Percentiles rank a stretch among this genome's conserved stretches.
Evolutionary conservation across 2,329 filamentous ascomycete species (phyloP).

Genomic region (Didymella segeticola): DNA sequence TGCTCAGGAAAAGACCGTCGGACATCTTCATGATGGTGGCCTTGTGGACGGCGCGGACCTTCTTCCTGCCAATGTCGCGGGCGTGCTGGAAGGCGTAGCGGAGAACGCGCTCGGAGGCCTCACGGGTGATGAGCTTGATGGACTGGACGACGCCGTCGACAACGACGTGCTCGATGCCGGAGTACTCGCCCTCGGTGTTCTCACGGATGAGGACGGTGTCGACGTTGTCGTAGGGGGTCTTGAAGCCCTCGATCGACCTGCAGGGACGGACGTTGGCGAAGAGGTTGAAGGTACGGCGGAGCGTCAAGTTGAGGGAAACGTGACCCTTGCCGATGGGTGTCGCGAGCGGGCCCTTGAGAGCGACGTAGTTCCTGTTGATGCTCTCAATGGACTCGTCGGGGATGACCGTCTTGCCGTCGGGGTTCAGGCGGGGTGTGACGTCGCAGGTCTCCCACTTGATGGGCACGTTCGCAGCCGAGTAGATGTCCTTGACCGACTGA

Average conservation of each 20-base stretch:
- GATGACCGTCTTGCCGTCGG: constrained; percentile 95
- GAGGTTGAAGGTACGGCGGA: constrained; percentile 98
- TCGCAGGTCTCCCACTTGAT: constrained; percentile 98
- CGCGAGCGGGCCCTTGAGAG: constrained; percentile 97
- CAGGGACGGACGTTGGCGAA: constrained; percentile 99
- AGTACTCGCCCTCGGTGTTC: constrained; percentile 99
- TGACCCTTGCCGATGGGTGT: constrained; percentile 98
- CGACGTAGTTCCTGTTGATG: constrained; percentile 94
- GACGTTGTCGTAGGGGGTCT: constrained; percentile 97
- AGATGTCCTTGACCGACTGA: constrained; percentile 98
- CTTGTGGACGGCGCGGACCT: constrained; percentile 99
- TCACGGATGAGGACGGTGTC: constrained; percentile 98
- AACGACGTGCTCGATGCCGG: constrained; percentile 97
- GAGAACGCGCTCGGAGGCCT: constrained; percentile 93
- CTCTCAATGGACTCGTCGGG: constrained; percentile 91
- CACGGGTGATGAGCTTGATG: constrained; percentile 98
- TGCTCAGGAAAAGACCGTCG: constrained; percentile 95
- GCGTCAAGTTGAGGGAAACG: constrained; percentile 97
- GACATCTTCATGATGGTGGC: constrained; percentile 99
- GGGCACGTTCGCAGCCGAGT: constrained; percentile 91
- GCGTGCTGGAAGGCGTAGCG: constrained; percentile 99
- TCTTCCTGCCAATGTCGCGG: constrained; percentile 88
- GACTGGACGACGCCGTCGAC: constrained; percentile 98
- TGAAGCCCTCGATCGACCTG: constrained; percentile 95
- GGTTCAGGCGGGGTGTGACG: constrained; percentile 90